These are phyloP conservation scores for Calonectria henricotiae DNA, from an alignment of 2,329 filamentous ascomycete species.

Conservation along the genomic window DNA sequence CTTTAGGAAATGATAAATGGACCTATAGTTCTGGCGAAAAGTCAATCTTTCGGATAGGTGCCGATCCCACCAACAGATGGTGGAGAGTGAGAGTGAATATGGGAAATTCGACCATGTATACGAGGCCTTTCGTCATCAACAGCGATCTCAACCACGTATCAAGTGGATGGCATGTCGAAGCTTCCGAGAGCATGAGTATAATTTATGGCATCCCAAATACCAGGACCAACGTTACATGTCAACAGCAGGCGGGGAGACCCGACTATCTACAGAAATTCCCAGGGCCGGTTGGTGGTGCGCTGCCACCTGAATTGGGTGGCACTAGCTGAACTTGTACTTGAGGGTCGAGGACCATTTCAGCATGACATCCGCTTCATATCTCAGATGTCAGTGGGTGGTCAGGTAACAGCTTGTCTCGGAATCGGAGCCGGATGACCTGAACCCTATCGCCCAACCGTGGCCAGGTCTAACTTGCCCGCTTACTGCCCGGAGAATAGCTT, in stretches of 20 bases:
- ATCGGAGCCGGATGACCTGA: conserved; percentile 20
- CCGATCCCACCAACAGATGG: conserved; percentile 12
- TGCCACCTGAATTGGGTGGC: conserved; percentile 4
- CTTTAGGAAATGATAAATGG: conserved; percentile 20
- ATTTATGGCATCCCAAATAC: conserved; percentile 1
- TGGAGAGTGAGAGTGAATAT: not conserved
- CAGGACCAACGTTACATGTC: conserved; percentile 11
- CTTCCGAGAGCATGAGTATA: conserved; percentile 2
- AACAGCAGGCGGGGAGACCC: conserved; percentile 6
- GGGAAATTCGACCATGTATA: conserved; percentile 14
- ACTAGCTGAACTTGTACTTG: conserved; percentile 20
- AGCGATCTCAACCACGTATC: not conserved
- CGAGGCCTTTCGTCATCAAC: conserved; percentile 14
- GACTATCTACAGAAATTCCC: conserved; percentile 19
- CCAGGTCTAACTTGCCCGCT: conserved; percentile 7
- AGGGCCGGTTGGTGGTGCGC: conserved; percentile 17
- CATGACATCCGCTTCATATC: conserved; percentile 19
- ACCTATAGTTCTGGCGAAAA: conserved; percentile 16
- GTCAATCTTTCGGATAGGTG: conserved; percentile 24
- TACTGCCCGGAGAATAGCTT: conserved; percentile 19
- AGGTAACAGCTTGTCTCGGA: conserved; percentile 25
- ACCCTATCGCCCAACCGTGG: conserved; percentile 11
- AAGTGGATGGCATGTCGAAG: not conserved
- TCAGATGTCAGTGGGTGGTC: conserved; percentile 8
- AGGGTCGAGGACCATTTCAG: conserved; percentile 3